phyloP scores from a whole-genome alignment of 1,139 yeast genomes.

The Blastobotrys petasosporus region DNA sequence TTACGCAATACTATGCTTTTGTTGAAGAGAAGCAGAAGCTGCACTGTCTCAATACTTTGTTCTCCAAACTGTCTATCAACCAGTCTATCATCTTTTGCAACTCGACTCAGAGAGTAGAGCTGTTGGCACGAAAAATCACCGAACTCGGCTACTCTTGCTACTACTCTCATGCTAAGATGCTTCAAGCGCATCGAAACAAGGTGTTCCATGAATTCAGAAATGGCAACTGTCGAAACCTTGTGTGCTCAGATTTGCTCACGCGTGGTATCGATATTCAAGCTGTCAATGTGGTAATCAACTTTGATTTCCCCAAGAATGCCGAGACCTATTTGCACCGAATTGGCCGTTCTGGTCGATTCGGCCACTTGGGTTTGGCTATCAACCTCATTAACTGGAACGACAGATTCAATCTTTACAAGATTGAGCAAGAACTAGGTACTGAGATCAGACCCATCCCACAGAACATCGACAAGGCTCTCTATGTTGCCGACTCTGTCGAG shows the following conservation, averaged over 20 bases:
- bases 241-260: conserved; percentile 91
- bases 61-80: conserved; percentile 89
- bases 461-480: conserved; percentile 76
- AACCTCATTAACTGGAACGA: conserved; percentile 97
- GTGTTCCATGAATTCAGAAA: conserved; percentile 98
- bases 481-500: conserved; percentile 75
- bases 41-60: conserved; percentile 90
- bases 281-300: conserved; percentile 94
- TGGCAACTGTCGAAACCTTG: conserved; percentile 95
- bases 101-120: conserved; percentile 92
- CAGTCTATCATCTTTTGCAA: conserved; percentile 96
- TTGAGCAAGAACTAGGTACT: conserved; percentile 95
- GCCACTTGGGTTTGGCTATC: conserved; percentile 96
- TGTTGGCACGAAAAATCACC: conserved; percentile 90
- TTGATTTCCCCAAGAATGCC: conserved; percentile 97
- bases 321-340: conserved; percentile 97
- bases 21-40: conserved; percentile 95
- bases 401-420: conserved; percentile 85
- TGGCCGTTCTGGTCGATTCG: conserved; percentile 99
- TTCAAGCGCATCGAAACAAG: conserved; percentile 93
- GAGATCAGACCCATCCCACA: conserved; percentile 96
- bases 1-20: conserved; percentile 94
- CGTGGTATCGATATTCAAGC: conserved; percentile 99
- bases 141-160: conserved; percentile 96
- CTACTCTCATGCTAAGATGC: conserved; percentile 97